A percentile compares a stretch with the other conserved stretches of the same genome.
Evolutionary conservation across 371 early-diverging fungal genomes (phyloP).

Genomic region (Mucor circinelloides): DNA sequence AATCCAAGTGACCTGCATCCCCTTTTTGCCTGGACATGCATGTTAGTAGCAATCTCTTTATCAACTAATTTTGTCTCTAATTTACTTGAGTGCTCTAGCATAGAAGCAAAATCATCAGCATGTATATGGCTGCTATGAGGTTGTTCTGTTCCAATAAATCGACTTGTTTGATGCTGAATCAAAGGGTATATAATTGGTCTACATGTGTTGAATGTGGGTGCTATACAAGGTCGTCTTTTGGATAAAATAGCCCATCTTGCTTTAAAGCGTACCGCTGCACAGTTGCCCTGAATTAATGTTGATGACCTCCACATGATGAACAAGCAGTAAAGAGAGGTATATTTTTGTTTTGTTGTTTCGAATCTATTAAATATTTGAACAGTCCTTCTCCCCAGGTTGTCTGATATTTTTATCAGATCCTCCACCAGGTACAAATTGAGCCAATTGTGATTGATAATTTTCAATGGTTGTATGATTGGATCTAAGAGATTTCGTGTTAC

Average conservation of each 20-base stretch:
- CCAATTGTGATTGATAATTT: background rate
- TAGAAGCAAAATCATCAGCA: conserved; percentile 10
- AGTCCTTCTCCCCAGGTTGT: background rate
- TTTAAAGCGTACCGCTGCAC: background rate
- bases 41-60: background rate
- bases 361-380: background rate
- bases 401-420: conserved; percentile 2
- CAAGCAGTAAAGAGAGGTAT: background rate
- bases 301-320: background rate
- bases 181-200: background rate
- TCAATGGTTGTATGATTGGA: background rate
- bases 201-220: background rate
- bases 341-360: background rate
- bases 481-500: background rate
- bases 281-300: background rate
- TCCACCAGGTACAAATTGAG: background rate
- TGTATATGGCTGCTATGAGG: background rate
- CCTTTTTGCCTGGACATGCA: conserved; percentile 39
- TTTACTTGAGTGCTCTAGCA: conserved; percentile 20
- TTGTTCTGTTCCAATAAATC: background rate
- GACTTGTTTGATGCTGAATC: background rate
- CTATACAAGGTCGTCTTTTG: background rate
- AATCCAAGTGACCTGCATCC: conserved; percentile 62
- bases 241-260: background rate
- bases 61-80: background rate